Conservation (phyloP, 2,329 filamentous ascomycete species). For the Thermoascus crustaceus region DNA sequence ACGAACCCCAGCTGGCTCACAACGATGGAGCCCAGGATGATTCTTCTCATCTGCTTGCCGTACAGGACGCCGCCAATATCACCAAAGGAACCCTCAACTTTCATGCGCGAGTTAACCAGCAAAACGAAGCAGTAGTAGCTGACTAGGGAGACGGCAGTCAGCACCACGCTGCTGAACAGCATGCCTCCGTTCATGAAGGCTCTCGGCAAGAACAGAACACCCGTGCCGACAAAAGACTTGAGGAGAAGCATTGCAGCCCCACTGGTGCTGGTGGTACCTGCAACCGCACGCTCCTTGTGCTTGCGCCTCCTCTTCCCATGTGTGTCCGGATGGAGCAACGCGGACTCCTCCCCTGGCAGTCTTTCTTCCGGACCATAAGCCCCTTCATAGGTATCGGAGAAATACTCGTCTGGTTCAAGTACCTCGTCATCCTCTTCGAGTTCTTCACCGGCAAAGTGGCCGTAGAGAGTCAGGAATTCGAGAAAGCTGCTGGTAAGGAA, state of each 20-base stretch:
- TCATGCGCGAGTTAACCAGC: slow-evolving; percentile 75
- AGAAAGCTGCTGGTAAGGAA: slow-evolving; percentile 88
- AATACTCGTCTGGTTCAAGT: slow-evolving; percentile 80
- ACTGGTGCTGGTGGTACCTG: slow-evolving; percentile 67
- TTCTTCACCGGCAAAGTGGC: slow-evolving; percentile 95
- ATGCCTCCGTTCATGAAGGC: slow-evolving; percentile 92
- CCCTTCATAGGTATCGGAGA: slow-evolving; percentile 61
- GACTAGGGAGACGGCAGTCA: slow-evolving; percentile 74
- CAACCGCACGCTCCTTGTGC: slow-evolving; percentile 64
- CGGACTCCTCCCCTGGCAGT: slow-evolving; percentile 80
- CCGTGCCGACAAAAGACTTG: slow-evolving; percentile 83
- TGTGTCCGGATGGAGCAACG: slow-evolving; percentile 61
- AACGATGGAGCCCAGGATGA: slow-evolving; percentile 88
- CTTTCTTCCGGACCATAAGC: slow-evolving; percentile 52
- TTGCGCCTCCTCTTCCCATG: slow-evolving; percentile 65
- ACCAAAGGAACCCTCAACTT: slow-evolving; percentile 88
- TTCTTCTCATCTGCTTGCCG: slow-evolving; percentile 76
- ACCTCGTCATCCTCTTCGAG: slow-evolving; percentile 94
- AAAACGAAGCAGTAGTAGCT: slow-evolving; percentile 98
- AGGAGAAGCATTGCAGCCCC: slow-evolving; percentile 78
- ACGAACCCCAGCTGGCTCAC: slow-evolving; percentile 94
- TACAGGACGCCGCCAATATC: slow-evolving; percentile 92
- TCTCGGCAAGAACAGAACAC: slow-evolving; percentile 11
- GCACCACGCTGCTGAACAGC: slow-evolving; percentile 87
- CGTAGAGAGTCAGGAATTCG: slow-evolving; percentile 90